Base-by-base conservation (phyloP, 2,329 filamentous ascomycete genomes). In the Lecanicillium sp. region DNA sequence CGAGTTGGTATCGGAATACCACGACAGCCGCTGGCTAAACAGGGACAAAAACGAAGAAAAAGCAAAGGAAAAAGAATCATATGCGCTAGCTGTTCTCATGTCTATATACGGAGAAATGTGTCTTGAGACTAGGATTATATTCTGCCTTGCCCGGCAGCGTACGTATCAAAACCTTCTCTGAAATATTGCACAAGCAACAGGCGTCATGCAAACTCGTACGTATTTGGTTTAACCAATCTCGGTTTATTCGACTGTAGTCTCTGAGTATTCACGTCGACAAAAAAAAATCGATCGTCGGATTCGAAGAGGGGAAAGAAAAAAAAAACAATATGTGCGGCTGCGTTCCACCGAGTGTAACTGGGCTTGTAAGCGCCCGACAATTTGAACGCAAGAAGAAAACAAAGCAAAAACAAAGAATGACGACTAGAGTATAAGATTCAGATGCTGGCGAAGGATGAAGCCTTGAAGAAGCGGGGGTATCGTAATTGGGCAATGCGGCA, bases 341-440 rank as follows among this genome's bases (percentile, higher is more conserved):
- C n/a, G n/a, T n/a, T n/a, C n/a, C n/a, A n/a, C n/a, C n/a, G n/a
- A n/a, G n/a, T n/a, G n/a, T n/a, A n/a, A n/a, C n/a, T n/a, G n/a
- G n/a, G n/a, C n/a, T n/a, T n/a, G n/a, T n/a, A n/a, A n/a, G n/a
- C n/a, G n/a, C n/a, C n/a, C n/a, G n/a, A n/a, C n/a, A n/a, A n/a
- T n/a, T n/a, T n/a, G n/a, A n/a, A n/a, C n/a, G n/a, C n/a, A n/a
- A n/a, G n/a, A n/a, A n/a, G 6, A 40, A 33, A 40, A 26, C n/a
- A 26, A 15, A n/a, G 35, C 7, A 40, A 35, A 12, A 19, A 32
- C 19, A 46, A 51, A 29, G n/a, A 35, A 10, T 21, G 36, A 47
- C 47, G 44, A 51, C 38, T 21, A 50, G 49, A 44, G 43, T 41
- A 51, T 44, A 47, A 48, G 47, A 40, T 44, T 44, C 40, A 39